Base-by-base conservation (phyloP, 352 stramenopile genomes). In the Pythium myriotylum region DNA sequence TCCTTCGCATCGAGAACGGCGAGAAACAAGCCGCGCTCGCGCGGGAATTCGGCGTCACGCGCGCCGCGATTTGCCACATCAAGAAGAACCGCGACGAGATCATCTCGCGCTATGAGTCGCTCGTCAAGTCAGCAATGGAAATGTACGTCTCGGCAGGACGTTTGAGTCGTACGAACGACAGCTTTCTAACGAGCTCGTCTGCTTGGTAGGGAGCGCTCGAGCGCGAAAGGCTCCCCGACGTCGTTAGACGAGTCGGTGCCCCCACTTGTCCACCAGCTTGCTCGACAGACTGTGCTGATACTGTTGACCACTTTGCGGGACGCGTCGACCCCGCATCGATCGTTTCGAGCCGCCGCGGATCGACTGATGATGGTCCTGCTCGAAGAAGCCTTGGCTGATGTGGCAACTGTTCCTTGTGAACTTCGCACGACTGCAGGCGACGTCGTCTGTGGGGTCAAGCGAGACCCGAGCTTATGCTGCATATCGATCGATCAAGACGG, bases 31-130 rank as follows among this genome's bases (percentile, higher is more conserved):
- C 79, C 7, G 61, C 66, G 0, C 58, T 91, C 35, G 81, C 81
- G 17, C 70, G 77, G 0, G 81, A 91, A 50, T 89, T 88, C 42
- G 79, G 81, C 35, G 81, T 91, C 29, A 89, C 81, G 22, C 62
- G 81, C 10, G 79, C 81, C 1, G 81, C 81, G 27, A 87, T 90
- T 51, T 88, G 81, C 60, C 76, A 88, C 63, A 90, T 88, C 63
- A 88, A 88, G 43, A 90, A 90, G 62, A 90, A 88, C 51, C 75
- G 73, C 46, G 76, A 76, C 16, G 78, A 86, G 65, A 86, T 88
- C 65, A 64, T 90, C 22, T 74, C 77, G 22, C 78, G 81, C 33
- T 87, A 81, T 64, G 77, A 86, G 22, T 47, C 76, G 62, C 59
- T 86, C 33, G 62, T 82, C 23, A 70, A 84, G 51, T 81, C 76